Conservation (phyloP, 1,284 basidiomycete species). For the Tetrapyrgos nigripes region DNA sequence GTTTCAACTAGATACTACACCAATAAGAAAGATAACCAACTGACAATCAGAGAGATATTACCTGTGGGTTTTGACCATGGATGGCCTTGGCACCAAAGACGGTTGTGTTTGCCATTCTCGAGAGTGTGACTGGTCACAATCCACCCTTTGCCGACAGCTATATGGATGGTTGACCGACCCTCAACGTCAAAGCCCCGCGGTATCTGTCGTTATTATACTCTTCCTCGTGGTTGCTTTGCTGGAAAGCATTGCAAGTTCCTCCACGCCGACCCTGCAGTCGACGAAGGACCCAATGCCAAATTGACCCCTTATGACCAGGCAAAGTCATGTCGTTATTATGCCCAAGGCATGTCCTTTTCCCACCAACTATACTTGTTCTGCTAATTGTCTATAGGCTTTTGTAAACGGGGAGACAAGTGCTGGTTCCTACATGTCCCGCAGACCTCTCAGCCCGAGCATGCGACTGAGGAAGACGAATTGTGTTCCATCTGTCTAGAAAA, state of each 20-base stretch:
- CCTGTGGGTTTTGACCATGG: conserved; percentile 94
- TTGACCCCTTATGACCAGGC: conserved; percentile 71
- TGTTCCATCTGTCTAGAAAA: conserved; percentile 80
- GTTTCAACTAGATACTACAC: conserved; percentile 93
- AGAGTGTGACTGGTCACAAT: not conserved
- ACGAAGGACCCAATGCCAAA: conserved; percentile 35
- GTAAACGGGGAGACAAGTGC: conserved; percentile 67
- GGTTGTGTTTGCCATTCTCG: conserved; percentile 88
- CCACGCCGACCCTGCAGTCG: conserved; percentile 50
- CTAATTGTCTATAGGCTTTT: conserved; percentile 54
- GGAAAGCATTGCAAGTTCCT: conserved; percentile 76
- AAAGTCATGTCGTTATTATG: conserved; percentile 71
- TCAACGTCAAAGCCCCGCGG: conserved; percentile 69
- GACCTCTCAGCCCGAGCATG: conserved; percentile 13
- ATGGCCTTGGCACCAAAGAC: conserved; percentile 82
- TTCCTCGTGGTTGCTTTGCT: conserved; percentile 68
- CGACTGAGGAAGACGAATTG: conserved; percentile 43
- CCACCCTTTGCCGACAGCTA: not conserved
- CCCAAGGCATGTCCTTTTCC: conserved; percentile 48
- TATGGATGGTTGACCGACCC: conserved; percentile 43
- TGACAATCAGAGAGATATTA: conserved; percentile 63
- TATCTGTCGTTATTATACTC: conserved; percentile 65
- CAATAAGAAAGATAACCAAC: conserved; percentile 33
- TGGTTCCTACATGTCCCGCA: conserved; percentile 70
- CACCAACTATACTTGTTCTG: not conserved